These are phyloP conservation scores for Phytopythium vexans DNA, from an alignment of 352 stramenopile genomes.

Conservation along the genomic window DNA sequence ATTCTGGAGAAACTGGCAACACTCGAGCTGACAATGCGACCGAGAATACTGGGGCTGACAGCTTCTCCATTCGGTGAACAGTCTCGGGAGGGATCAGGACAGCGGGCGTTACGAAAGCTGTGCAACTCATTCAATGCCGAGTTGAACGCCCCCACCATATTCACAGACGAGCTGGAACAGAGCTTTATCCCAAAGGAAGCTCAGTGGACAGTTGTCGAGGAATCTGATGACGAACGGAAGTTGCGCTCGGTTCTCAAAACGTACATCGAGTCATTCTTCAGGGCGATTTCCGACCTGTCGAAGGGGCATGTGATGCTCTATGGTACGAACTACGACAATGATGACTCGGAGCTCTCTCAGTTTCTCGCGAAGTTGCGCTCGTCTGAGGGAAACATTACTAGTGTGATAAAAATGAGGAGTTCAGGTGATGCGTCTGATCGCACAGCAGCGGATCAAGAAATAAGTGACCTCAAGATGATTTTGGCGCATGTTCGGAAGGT, in stretches of 20 bases:
- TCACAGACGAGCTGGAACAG: conserved; percentile 32
- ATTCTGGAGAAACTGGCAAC: conserved; percentile 40
- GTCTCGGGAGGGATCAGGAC: conserved; percentile 29
- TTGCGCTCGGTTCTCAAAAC: conserved; percentile 39
- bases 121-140: conserved; percentile 41
- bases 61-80: conserved; percentile 72
- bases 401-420: neutral
- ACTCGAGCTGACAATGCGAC: conserved; percentile 20
- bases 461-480: conserved; percentile 39
- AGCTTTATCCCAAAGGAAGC: conserved; percentile 57
- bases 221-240: conserved; percentile 25
- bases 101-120: conserved; percentile 35
- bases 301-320: conserved; percentile 35
- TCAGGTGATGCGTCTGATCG: no score
- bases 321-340: conserved; percentile 42
- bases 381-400: conserved; percentile 4
- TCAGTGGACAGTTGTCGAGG: conserved; percentile 50
- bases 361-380: conserved; percentile 43
- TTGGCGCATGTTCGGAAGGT: conserved; percentile 41
- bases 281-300: conserved; percentile 17
- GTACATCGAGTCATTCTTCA: conserved; percentile 46
- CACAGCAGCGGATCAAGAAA: neutral
- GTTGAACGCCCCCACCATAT: conserved; percentile 63
- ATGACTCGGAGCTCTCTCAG: conserved; percentile 50
- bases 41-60: conserved; percentile 61